Evolutionary conservation across 352 stramenopile genomes (phyloP).

Genomic region (Phytophthora niederhauseri): DNA sequence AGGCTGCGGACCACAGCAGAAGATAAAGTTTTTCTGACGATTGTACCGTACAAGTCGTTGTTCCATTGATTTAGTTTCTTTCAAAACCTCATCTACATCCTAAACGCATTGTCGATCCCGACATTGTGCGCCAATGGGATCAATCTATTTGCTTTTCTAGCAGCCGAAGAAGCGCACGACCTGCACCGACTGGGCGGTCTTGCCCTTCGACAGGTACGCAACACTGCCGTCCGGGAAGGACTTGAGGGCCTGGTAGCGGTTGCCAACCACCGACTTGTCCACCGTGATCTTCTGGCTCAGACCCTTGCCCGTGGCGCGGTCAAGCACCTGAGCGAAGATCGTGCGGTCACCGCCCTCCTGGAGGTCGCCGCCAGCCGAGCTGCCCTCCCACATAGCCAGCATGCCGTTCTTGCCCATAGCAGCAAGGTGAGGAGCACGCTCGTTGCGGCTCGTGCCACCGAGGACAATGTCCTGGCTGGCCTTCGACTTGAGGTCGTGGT

Average conservation of each 20-base stretch:
- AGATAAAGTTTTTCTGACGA: too few relatives aligned
- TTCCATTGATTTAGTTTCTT: too few relatives aligned
- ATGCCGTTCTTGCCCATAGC: conserved; percentile 40
- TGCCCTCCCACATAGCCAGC: conserved; percentile 50
- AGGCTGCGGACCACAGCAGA: too few relatives aligned
- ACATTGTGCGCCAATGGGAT: too few relatives aligned
- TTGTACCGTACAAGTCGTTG: too few relatives aligned
- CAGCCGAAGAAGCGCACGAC: conserved; percentile 50
- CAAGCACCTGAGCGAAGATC: conserved; percentile 54
- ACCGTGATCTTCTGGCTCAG: conserved; percentile 47
- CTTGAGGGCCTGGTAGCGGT: conserved; percentile 60
- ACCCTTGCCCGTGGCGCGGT: conserved; percentile 32
- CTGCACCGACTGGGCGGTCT: conserved; percentile 41
- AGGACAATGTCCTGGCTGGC: conserved; percentile 50
- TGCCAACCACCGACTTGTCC: conserved; percentile 39
- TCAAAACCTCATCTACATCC: too few relatives aligned
- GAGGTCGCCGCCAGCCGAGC: conserved; percentile 38
- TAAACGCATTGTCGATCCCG: too few relatives aligned
- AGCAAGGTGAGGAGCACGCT: conserved; percentile 53
- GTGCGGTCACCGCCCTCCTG: conserved; percentile 17
- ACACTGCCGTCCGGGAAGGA: conserved; percentile 49
- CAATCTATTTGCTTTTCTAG: conserved; percentile 5
- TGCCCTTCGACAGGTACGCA: conserved; percentile 50
- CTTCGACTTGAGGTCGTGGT: conserved; percentile 33
- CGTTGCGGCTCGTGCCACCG: conserved; percentile 44